A percentile compares a stretch with the other conserved stretches of the same genome.
Conservation (phyloP, 78 protist species). For the Dictyostelium discoideum region dicty_2.7 NC_007089.4:2866501-2867000, state of each 20-base stretch:
- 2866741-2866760: background rate
- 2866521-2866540: background rate
- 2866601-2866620: background rate
- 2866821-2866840: background rate
- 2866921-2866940: background rate
- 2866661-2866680: background rate
- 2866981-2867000: background rate
- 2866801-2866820: background rate
- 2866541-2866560: background rate
- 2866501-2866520: background rate
- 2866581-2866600: background rate
- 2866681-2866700: background rate
- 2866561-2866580: background rate
- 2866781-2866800: background rate
- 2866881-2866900: conserved; percentile 37
- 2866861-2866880: conserved; percentile 18
- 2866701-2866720: conserved; percentile 9
- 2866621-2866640: background rate
- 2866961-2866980: background rate
- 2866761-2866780: background rate
- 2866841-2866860: background rate
- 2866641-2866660: background rate
- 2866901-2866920: conserved; percentile 39
- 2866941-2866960: background rate
- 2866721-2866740: background rate